Percentiles rank a stretch among this genome's conserved stretches.
phyloP scores from a whole-genome alignment of 2,329 filamentous ascomycete genomes.

The Xylaria sp. region DNA sequence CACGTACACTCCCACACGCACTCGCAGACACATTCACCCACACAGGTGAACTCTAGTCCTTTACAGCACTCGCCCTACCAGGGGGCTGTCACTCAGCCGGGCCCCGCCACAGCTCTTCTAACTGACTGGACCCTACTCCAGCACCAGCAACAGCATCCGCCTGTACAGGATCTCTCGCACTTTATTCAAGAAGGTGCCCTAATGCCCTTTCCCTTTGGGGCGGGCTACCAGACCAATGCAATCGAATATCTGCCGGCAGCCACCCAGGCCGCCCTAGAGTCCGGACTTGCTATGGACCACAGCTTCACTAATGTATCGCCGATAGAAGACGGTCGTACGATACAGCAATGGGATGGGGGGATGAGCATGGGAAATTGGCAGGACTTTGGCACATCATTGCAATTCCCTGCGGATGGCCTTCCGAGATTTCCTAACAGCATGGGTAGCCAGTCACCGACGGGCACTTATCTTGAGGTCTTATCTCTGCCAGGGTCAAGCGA shows the following conservation, averaged over 20 bases:
- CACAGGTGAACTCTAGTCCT: constrained; percentile 63
- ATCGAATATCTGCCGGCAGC: constrained; percentile 72
- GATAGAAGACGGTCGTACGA: constrained; percentile 67
- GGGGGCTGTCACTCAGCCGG: constrained; percentile 58
- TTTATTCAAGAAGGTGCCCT: constrained; percentile 68
- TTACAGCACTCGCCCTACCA: constrained; percentile 67
- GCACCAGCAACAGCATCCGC: constrained; percentile 61
- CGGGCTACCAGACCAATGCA: constrained; percentile 64
- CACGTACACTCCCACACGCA: constrained; percentile 56
- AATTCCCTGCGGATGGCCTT: constrained; percentile 56
- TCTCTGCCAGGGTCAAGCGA: constrained; percentile 87
- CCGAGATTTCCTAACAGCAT: constrained; percentile 56
- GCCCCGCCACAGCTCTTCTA: constrained; percentile 59
- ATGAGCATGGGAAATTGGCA: constrained; percentile 79
- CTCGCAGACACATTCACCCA: constrained; percentile 58
- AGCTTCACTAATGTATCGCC: constrained; percentile 69
- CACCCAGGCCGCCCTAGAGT: constrained; percentile 72
- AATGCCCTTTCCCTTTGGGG: constrained; percentile 64
- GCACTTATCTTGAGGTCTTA: constrained; percentile 85
- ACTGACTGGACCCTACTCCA: constrained; percentile 72
- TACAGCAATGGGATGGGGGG: constrained; percentile 65
- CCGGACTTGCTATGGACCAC: constrained; percentile 70
- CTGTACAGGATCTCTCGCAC: constrained; percentile 60
- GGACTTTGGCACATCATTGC: constrained; percentile 77
- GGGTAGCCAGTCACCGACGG: constrained; percentile 76